phyloP scores from a whole-genome alignment of 208 protist species.

The Tritrichomonas musculus region DNA sequence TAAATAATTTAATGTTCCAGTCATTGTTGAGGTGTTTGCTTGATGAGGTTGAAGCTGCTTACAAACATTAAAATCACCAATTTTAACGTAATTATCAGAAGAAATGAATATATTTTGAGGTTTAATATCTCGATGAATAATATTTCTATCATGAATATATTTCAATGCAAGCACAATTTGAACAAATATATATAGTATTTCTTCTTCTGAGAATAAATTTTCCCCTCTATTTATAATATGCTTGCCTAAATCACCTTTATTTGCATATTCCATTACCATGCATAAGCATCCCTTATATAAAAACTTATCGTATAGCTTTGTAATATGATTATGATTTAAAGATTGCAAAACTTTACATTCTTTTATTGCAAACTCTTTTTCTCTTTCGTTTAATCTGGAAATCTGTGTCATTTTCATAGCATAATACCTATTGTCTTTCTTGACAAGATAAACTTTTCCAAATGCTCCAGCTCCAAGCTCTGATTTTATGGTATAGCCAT shows the following conservation, averaged over 20 bases:
- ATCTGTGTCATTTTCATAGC: no score
- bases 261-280: conserved; percentile 42
- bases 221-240: not conserved
- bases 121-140: conserved; percentile 42
- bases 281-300: no score
- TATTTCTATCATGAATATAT: conserved; percentile 6
- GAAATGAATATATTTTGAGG: conserved; percentile 55
- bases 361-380: no score
- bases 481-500: no score
- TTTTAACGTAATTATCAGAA: conserved; percentile 41
- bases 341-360: no score
- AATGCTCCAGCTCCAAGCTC: no score
- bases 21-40: conserved; percentile 39
- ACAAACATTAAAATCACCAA: conserved; percentile 59
- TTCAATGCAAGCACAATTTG: not conserved
- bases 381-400: no score
- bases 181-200: not conserved
- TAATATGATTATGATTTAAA: no score
- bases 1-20: conserved; percentile 58
- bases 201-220: not conserved
- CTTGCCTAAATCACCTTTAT: conserved; percentile 35
- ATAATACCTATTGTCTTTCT: no score
- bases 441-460: no score
- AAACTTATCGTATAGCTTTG: no score
- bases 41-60: conserved; percentile 33